These are phyloP conservation scores for Xenosphaeropsis pyriputrescens DNA, from an alignment of 2,329 filamentous ascomycete genomes.

Conservation along the genomic window DNA sequence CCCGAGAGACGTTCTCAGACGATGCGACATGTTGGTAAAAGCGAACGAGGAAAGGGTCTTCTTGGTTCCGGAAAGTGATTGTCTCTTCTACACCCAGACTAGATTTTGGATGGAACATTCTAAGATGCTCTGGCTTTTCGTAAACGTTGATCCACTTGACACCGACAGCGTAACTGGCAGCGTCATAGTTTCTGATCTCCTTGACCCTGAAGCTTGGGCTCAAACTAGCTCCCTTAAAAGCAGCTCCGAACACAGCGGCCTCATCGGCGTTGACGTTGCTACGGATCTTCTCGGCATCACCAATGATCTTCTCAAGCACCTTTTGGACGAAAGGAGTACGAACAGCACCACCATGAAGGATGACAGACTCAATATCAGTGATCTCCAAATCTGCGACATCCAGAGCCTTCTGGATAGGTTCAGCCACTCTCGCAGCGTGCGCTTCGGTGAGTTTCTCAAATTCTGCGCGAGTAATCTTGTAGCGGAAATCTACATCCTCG, in stretches of 20 bases:
- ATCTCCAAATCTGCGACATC: conserved; percentile 58
- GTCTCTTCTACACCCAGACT: conserved; percentile 69
- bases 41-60: conserved; percentile 59
- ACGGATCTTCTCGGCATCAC: conserved; percentile 64
- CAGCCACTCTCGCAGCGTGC: conserved; percentile 52
- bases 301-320: conserved; percentile 62
- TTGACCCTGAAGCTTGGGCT: conserved; percentile 96
- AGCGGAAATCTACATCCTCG: conserved; percentile 86
- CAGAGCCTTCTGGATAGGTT: conserved; percentile 61
- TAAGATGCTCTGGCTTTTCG: conserved; percentile 60
- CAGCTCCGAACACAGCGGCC: conserved; percentile 88
- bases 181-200: conserved; percentile 79
- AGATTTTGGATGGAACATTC: conserved; percentile 68
- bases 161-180: conserved; percentile 55
- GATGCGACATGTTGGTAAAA: conserved; percentile 61
- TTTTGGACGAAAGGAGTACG: conserved; percentile 92
- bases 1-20: conserved; percentile 23
- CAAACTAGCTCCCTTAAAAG: conserved; percentile 82
- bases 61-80: conserved; percentile 65
- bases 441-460: conserved; percentile 67
- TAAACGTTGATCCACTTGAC: conserved; percentile 61
- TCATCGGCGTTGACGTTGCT: conserved; percentile 96
- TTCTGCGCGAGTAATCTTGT: conserved; percentile 65
- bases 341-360: conserved; percentile 81
- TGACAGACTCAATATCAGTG: conserved; percentile 71